Percentiles rank a stretch among this genome's conserved stretches.
Evolutionary conservation across 108 stramenopile species (phyloP).

Genomic region (Cylindrotheca fusiformis): DNA sequence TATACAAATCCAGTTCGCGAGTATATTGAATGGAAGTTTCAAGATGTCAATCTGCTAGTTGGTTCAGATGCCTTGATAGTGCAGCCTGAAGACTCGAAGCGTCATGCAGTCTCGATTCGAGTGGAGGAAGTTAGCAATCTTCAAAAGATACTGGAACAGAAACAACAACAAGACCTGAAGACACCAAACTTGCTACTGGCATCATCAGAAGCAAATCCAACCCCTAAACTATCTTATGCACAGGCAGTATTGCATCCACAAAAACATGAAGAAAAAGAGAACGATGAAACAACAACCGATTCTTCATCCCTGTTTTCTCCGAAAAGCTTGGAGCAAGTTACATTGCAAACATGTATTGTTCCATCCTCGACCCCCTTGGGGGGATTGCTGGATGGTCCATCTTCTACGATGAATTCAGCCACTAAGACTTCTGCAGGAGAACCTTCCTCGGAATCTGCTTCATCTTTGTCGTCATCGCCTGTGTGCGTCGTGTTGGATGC

Average conservation of each 20-base stretch:
- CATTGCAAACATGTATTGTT: constrained; percentile 71
- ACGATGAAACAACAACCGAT: constrained; percentile 2
- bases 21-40: constrained; percentile 74
- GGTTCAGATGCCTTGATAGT: constrained; percentile 68
- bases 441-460: constrained; percentile 5
- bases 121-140: constrained; percentile 56
- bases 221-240: constrained; percentile 30
- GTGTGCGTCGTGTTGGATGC: constrained; percentile 74
- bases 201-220: too few relatives aligned
- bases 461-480: constrained; percentile 37
- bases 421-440: too few relatives aligned
- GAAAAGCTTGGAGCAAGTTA: constrained; percentile 40
- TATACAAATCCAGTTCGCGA: constrained; percentile 39
- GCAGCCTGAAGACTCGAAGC: constrained; percentile 2
- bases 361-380: constrained; percentile 41
- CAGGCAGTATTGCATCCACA: constrained; percentile 25
- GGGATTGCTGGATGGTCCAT: constrained; percentile 8
- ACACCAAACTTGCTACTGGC: too few relatives aligned
- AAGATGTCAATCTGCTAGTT: constrained; percentile 68
- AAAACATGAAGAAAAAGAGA: neutral
- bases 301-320: constrained; percentile 10
- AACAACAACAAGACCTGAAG: neutral
- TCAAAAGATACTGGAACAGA: constrained; percentile 24
- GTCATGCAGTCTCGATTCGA: constrained; percentile 39
- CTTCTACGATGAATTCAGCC: constrained; percentile 6